Evolutionary conservation across 2,329 filamentous ascomycete genomes (phyloP), one percentile per base, ranked within the genome.

Genomic region (Leptographium procerum): DNA sequence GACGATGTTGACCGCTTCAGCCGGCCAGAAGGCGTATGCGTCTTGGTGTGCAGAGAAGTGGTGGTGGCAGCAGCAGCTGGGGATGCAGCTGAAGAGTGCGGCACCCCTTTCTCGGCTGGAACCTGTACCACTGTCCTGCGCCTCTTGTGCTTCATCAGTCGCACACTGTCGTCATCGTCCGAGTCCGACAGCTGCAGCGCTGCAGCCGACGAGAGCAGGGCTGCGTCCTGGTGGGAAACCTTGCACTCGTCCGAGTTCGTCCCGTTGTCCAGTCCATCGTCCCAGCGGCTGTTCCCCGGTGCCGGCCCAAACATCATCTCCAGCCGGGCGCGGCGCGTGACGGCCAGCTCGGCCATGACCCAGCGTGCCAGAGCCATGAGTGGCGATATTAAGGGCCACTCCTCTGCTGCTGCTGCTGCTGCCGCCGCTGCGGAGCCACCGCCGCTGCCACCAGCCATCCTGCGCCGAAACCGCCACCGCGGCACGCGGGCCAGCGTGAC

Each of bases 401-500:
- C 63, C 75, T 56, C 64, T 69, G 61, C 61, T 69, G 65, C 59
- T 71, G 69, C 36, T 16, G 14, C 36, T 13, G n/a, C n/a, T n/a
- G n/a, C 34, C 34, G 13, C 14, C 16, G 36, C 14, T 40, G 36
- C 34, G 13, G n/a, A n/a, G 34, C 34, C 34, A 13, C 34, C 34
- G 10, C 34, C 34, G 16, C 36, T 16, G 16, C 36, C 14, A 19
- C 64, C 72, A 70, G 58, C 68, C 66, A 6, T 65, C 65, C 77
- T 73, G 58, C 85, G 82, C 65, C 84, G 81, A 66, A 97, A 91
- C 50, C 91, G 88, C 90, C 92, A 96, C 65, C 85, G 90, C 2
- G 94, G 94, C 22, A 97, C 89, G 59, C 92, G 81, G 55, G 92
- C 91, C 61, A 99, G 75, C 29, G 86, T 81, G 57, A 97, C 87